Percentiles rank a stretch among this genome's conserved stretches.
Conservation (phyloP, 2,329 filamentous ascomycete genomes). For the Ramichloridium luteum region DNA sequence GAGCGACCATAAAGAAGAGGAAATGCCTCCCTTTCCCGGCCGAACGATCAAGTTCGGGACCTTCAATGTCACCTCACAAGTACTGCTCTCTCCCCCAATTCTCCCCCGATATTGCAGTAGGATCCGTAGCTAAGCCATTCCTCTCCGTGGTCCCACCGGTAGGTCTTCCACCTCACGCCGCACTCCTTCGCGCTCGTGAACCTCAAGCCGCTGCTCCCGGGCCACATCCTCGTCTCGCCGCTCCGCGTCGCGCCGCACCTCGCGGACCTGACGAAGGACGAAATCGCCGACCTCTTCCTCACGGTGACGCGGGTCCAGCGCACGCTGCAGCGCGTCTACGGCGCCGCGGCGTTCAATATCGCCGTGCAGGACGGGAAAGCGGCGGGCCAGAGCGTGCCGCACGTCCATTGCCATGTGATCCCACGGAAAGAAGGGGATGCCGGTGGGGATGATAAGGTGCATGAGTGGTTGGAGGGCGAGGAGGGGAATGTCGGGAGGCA, state of each 20-base stretch:
- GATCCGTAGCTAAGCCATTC: too few species aligned
- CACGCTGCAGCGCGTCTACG: conserved; percentile 53
- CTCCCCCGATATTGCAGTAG: too few species aligned
- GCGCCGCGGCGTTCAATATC: conserved; percentile 72
- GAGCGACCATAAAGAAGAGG: too few species aligned
- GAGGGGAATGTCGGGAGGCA: conserved; percentile 70
- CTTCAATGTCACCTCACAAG: conserved; percentile 35
- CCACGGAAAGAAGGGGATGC: conserved; percentile 53
- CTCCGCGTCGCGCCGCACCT: conserved; percentile 54
- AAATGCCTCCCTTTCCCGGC: conserved; percentile 29
- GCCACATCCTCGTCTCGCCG: conserved; percentile 85
- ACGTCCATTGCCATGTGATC: conserved; percentile 88
- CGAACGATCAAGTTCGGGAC: conserved; percentile 32
- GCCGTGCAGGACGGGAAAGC: conserved; percentile 87
- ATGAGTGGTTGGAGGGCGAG: conserved; percentile 70
- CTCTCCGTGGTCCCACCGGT: conserved; percentile 7
- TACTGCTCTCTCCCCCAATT: conserved; percentile 12
- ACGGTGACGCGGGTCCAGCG: conserved; percentile 62
- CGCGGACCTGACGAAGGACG: conserved; percentile 56
- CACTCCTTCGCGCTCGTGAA: conserved; percentile 85
- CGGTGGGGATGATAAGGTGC: conserved; percentile 60
- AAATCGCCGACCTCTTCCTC: conserved; percentile 77
- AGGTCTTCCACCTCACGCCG: conserved; percentile 79
- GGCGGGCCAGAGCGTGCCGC: conserved; percentile 85
- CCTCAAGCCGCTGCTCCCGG: conserved; percentile 83